Evolutionary conservation across 148 eudicot species (phyloP).

Genomic region (Fagopyrum esculentum): DNA sequence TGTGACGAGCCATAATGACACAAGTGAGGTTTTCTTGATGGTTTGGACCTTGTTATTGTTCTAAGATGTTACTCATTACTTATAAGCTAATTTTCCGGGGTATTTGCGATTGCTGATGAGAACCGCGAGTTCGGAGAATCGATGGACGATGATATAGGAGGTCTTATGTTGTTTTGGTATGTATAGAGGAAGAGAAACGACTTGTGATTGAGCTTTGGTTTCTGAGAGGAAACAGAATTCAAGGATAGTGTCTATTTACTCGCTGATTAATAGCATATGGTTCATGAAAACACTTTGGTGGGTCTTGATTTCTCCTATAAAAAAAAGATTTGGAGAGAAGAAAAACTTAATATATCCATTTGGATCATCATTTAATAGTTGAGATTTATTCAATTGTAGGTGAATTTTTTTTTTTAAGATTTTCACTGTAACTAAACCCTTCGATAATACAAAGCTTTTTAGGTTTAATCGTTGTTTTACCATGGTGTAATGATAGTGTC

Average conservation of each 20-base stretch:
- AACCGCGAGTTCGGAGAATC: not conserved
- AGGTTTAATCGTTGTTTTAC: not conserved
- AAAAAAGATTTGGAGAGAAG: too few species aligned
- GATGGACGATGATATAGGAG: constrained; percentile 1
- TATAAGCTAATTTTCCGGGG: not conserved
- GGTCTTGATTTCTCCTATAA: too few species aligned
- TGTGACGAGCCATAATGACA: not conserved
- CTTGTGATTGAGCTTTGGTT: not conserved
- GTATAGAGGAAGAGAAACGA: too few species aligned
- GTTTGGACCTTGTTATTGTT: not conserved
- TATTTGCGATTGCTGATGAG: not conserved
- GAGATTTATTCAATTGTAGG: too few species aligned
- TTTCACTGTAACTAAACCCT: too few species aligned
- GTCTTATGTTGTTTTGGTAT: too few species aligned
- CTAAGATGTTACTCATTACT: not conserved
- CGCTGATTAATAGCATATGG: not conserved
- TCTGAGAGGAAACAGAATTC: not conserved
- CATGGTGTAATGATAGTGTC: too few species aligned
- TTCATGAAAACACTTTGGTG: too few species aligned
- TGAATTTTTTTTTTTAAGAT: too few species aligned
- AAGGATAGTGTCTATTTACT: not conserved
- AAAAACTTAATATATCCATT: too few species aligned
- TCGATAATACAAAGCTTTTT: not conserved
- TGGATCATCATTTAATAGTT: too few species aligned
- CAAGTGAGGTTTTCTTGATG: too few species aligned